Conservation (phyloP, 148 eudicot genomes). For the Arctostaphylos glauca region DNA sequence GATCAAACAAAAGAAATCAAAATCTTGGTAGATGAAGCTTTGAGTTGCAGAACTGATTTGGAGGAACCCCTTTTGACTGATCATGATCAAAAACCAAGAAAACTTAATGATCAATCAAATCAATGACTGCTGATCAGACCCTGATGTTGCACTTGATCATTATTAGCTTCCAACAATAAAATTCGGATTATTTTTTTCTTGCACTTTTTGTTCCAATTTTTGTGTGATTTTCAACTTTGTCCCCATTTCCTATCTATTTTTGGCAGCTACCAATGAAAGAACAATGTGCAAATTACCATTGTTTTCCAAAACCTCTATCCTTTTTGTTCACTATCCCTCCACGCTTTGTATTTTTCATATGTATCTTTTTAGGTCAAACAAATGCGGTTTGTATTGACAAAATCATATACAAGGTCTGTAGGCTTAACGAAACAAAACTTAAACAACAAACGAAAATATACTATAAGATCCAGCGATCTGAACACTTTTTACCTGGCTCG, state of each 20-base stretch:
- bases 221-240: neutral
- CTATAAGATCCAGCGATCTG: no score
- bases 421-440: no score
- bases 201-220: neutral
- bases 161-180: neutral
- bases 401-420: no score
- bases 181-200: neutral
- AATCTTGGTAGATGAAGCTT: conserved; percentile 21
- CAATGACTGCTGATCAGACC: neutral
- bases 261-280: neutral
- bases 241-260: neutral
- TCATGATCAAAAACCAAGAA: conserved; percentile 3
- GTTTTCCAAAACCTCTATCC: no score
- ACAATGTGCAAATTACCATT: no score
- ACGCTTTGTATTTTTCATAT: no score
- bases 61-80: conserved; percentile 50
- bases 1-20: conserved; percentile 12
- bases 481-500: no score
- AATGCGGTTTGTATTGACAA: no score
- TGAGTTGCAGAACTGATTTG: conserved; percentile 30
- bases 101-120: neutral
- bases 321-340: no score
- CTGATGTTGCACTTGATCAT: neutral
- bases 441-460: no score
- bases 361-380: no score